Conservation (phyloP, 1,139 yeast genomes). For the Lodderomyces theae region DNA sequence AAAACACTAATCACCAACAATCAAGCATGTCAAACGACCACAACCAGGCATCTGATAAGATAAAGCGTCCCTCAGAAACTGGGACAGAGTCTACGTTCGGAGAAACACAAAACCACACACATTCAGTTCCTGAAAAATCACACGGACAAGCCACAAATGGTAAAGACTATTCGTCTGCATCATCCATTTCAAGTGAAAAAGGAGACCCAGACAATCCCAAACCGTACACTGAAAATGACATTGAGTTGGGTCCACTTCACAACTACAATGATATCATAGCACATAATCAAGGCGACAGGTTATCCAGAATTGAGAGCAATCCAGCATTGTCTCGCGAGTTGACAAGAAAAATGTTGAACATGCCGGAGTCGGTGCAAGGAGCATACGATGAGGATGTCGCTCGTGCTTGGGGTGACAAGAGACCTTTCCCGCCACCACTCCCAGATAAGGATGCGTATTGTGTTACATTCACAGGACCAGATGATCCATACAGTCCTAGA, state of each 20-base stretch:
- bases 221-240: background rate
- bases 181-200: slow-evolving; percentile 17
- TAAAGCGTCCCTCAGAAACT: too few species aligned
- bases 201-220: background rate
- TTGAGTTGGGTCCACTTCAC: background rate
- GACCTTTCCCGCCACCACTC: slow-evolving; percentile 35
- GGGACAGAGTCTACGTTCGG: too few species aligned
- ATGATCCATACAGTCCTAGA: slow-evolving; percentile 49
- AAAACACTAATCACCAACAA: too few species aligned
- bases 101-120: too few species aligned
- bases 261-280: background rate
- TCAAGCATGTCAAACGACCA: too few species aligned
- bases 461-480: slow-evolving; percentile 46
- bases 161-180: slow-evolving; percentile 1
- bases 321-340: slow-evolving; percentile 25
- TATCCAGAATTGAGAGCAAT: slow-evolving; percentile 26
- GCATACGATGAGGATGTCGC: slow-evolving; percentile 25
- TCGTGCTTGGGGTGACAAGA: slow-evolving; percentile 48
- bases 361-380: slow-evolving; percentile 23
- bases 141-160: background rate
- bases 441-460: slow-evolving; percentile 33
- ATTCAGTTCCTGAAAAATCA: background rate
- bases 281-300: slow-evolving; percentile 21
- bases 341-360: slow-evolving; percentile 33
- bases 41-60: too few species aligned